Conservation (phyloP, 1,284 basidiomycete genomes). For the Golubevia sp. region DNA sequence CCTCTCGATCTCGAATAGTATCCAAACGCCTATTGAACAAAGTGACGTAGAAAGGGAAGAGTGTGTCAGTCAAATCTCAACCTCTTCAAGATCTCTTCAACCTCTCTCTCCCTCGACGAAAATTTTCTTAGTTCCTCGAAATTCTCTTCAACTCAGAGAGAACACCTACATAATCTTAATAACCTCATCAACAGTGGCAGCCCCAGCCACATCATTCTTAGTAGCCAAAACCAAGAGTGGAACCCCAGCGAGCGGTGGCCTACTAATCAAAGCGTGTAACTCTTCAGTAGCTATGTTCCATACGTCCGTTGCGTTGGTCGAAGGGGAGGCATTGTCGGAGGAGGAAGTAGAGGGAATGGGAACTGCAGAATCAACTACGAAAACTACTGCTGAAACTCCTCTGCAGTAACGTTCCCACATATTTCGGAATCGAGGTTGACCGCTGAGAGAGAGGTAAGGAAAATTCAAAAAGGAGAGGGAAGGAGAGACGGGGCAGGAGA, state of each 20-base stretch:
- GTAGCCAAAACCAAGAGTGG: conserved; percentile 52
- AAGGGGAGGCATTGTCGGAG: neutral
- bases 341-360: conserved; percentile 21
- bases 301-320: conserved; percentile 2
- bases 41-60: neutral
- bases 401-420: conserved; percentile 57
- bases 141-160: neutral
- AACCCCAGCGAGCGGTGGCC: conserved; percentile 40
- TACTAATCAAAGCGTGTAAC: conserved; percentile 38
- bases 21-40: conserved; percentile 10
- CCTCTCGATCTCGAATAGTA: conserved; percentile 38
- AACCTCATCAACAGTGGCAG: conserved; percentile 48
- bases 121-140: neutral
- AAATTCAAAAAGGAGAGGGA: neutral
- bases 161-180: conserved; percentile 37
- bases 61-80: neutral
- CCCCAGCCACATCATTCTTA: conserved; percentile 50
- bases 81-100: neutral
- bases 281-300: conserved; percentile 50
- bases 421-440: conserved; percentile 49
- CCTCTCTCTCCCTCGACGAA: neutral
- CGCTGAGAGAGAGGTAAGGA: conserved; percentile 9
- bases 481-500: neutral
- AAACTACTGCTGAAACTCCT: conserved; percentile 52
- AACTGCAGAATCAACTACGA: conserved; percentile 51